Percentiles rank a stretch among this genome's conserved stretches.
Conservation (phyloP, 768 basidiomycete genomes). For the Termitomyces sp. region DNA sequence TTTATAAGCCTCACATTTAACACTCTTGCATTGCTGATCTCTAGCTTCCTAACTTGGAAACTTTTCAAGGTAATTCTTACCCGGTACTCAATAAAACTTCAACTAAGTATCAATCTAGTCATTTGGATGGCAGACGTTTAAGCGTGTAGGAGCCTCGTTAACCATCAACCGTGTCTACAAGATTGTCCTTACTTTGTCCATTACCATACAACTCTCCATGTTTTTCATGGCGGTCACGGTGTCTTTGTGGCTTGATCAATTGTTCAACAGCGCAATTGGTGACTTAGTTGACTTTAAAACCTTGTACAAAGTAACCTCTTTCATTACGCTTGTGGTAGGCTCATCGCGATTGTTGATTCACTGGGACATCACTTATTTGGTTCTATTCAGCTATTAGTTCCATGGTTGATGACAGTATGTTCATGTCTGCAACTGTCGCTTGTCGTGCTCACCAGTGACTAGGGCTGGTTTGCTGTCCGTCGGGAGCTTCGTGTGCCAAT, state of each 20-base stretch:
- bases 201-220: conserved; percentile 66
- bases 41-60: conserved; percentile 64
- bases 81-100: not conserved
- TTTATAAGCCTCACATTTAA: conserved; percentile 61
- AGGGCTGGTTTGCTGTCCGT: conserved; percentile 78
- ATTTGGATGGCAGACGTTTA: conserved; percentile 88
- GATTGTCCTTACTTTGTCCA: conserved; percentile 62
- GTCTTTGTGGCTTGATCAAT: conserved; percentile 72
- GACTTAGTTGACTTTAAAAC: conserved; percentile 36
- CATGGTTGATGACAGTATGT: conserved; percentile 62
- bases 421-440: not conserved
- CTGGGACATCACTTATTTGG: conserved; percentile 1
- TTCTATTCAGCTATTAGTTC: conserved; percentile 46
- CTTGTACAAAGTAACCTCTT: conserved; percentile 51
- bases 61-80: conserved; percentile 54
- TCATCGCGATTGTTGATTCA: not conserved
- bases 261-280: conserved; percentile 62
- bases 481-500: conserved; percentile 55
- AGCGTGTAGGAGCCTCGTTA: conserved; percentile 72
- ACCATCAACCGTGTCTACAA: conserved; percentile 73
- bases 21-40: conserved; percentile 50
- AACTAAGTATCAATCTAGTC: conserved; percentile 28
- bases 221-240: conserved; percentile 73
- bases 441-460: conserved; percentile 1
- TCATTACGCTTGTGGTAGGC: conserved; percentile 56